These are phyloP conservation scores for Xylaria bambusicola DNA, from an alignment of 495 filamentous ascomycete genomes.

Conservation along the genomic window DNA sequence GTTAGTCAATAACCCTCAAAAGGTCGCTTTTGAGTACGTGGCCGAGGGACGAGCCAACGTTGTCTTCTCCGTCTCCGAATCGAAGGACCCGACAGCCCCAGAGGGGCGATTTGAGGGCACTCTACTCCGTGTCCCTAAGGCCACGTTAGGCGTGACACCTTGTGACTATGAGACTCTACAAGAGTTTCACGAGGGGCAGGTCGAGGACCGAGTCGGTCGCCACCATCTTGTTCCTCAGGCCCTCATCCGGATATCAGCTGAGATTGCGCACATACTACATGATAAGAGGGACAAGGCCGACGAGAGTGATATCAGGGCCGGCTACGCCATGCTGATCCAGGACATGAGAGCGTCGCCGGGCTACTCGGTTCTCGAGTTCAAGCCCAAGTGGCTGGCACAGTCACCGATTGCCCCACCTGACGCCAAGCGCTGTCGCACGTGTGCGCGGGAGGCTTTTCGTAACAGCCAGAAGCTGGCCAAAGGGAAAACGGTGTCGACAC, in stretches of 20 bases:
- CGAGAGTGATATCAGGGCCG: slow-evolving; percentile 54
- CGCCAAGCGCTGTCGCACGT: slow-evolving; percentile 78
- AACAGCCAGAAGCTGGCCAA: slow-evolving; percentile 33
- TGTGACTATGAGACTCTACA: slow-evolving; percentile 57
- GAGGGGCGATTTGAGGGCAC: slow-evolving; percentile 45
- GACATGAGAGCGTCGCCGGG: slow-evolving; percentile 66
- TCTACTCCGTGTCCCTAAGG: slow-evolving; percentile 68
- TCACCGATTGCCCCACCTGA: slow-evolving; percentile 71
- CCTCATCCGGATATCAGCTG: slow-evolving; percentile 54
- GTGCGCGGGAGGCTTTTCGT: slow-evolving; percentile 70
- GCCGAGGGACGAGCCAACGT: slow-evolving; percentile 72
- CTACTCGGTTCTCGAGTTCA: slow-evolving; percentile 71
- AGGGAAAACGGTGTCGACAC: slow-evolving; percentile 19
- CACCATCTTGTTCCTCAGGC: slow-evolving; percentile 62
- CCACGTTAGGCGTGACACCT: slow-evolving; percentile 49
- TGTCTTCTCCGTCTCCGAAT: slow-evolving; percentile 61
- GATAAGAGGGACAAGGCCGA: slow-evolving; percentile 25
- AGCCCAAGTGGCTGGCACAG: slow-evolving; percentile 92
- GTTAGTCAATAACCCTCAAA: slow-evolving; percentile 23
- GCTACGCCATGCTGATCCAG: slow-evolving; percentile 72
- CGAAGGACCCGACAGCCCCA: slow-evolving; percentile 23
- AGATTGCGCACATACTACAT: slow-evolving; percentile 38
- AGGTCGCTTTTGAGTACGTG: slow-evolving; percentile 36
- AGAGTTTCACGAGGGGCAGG: slow-evolving; percentile 57
- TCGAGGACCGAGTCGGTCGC: slow-evolving; percentile 59